Conservation (phyloP, 257 asterid species). For the Capsicum pubescens region DNA sequence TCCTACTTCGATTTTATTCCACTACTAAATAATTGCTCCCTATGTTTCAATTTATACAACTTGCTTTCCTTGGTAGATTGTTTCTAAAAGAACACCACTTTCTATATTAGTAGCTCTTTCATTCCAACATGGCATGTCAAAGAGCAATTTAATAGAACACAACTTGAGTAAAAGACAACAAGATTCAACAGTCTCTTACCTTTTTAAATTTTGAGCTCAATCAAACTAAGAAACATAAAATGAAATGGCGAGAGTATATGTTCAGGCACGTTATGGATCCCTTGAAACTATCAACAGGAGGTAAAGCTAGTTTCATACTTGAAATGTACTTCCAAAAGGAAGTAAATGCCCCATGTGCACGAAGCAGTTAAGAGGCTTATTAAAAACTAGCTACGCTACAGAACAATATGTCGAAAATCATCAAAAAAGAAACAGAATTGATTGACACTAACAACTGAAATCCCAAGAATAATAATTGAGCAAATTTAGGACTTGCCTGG, state of each 20-base stretch:
- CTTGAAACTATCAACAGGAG: background rate
- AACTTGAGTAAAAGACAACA: background rate
- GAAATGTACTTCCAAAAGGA: background rate
- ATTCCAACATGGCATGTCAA: background rate
- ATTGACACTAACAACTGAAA: background rate
- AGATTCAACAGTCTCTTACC: background rate
- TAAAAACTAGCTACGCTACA: background rate
- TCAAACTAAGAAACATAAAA: background rate
- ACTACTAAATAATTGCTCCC: background rate
- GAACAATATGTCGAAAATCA: background rate
- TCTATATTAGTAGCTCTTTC: background rate
- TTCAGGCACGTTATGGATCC: background rate
- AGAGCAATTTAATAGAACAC: constrained; percentile 29
- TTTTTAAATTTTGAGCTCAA: background rate
- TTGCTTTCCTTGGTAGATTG: background rate
- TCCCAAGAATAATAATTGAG: background rate
- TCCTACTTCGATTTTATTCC: background rate
- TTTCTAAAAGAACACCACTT: background rate
- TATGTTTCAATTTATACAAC: background rate
- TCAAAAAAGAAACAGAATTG: background rate
- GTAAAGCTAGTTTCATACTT: background rate
- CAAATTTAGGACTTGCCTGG: constrained; percentile 46
- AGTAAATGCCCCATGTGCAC: background rate
- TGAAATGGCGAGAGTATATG: background rate
- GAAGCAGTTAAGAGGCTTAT: background rate